Evolutionary conservation across 1,284 basidiomycete species (phyloP), one percentile per base, ranked within the genome.

Genomic region (Cystobasidium slooffiae): DNA sequence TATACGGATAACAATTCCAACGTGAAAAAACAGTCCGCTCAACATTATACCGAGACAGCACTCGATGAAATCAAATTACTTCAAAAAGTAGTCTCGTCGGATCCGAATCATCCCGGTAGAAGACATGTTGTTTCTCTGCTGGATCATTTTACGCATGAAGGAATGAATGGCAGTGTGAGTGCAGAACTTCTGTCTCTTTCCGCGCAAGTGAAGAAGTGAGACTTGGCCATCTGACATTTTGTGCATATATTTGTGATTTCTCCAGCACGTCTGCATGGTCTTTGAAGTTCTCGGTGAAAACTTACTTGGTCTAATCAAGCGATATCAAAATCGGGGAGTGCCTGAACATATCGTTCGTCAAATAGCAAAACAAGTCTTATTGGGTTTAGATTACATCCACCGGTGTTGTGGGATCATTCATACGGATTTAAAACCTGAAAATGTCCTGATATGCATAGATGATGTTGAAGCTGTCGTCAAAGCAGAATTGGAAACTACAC

Each of bases 241-340:
- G 7, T 37, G 53, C 9, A 47, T 51, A 68, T 43, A 49, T 9
- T 24, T 10, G 49, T n/a, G 6, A 65, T 68, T 16, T 59, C 12
- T 51, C 16, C 59, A 66, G 20, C 96, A 99, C 84, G 92, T 99
- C 77, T 99, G 97, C 87, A 99, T 99, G 96, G 96, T 99, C 18
- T 98, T 98, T 81, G 96, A 99, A 84, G 97, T 99, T 46, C 88
- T 99, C 10, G 96, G 97, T 73, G 97, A 99, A 85, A 98, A 97
- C 82, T 85, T 99, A n/a, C 88, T 99, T 0, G 95, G 95, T 1
- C 88, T 99, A 79, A 97, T 98, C 87, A 97, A 97, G 84, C 89
- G 96, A 22, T 89, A 94, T 83, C 91, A 92, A 85, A 91, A 91
- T 83, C 92, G 93, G 79, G 96, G 97, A 76, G 94, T 99, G 0